A percentile compares a stretch with the other conserved stretches of the same genome.
Conservation (phyloP, 148 eudicot species). For the Amaranthus cruentus region DNA sequence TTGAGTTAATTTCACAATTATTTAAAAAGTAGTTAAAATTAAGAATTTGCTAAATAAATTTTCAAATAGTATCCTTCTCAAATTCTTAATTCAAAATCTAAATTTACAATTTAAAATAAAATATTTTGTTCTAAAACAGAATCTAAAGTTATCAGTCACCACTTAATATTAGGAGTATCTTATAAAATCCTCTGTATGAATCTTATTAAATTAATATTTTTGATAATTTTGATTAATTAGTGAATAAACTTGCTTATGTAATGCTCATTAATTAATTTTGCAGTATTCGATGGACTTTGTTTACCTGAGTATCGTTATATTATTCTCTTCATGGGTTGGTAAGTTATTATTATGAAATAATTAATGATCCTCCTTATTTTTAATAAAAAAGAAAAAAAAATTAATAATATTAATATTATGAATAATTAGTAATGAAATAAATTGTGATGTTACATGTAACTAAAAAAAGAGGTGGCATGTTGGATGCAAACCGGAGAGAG, state of each 20-base stretch:
- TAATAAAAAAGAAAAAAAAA: not conserved
- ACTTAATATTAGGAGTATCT: too few relatives aligned
- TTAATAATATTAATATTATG: not conserved
- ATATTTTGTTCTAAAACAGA: too few relatives aligned
- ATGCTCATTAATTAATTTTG: conserved; percentile 21
- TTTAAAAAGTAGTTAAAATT: too few relatives aligned
- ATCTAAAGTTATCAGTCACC: too few relatives aligned
- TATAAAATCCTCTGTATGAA: too few relatives aligned
- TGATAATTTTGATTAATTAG: not conserved
- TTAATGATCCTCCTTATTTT: too few relatives aligned
- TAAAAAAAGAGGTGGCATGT: conserved; percentile 64
- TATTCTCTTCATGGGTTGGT: conserved; percentile 96
- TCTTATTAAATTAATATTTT: not conserved
- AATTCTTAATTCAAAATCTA: too few relatives aligned
- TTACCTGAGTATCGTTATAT: conserved; percentile 74
- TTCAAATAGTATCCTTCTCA: too few relatives aligned
- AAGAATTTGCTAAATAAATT: too few relatives aligned
- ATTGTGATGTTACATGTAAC: not conserved
- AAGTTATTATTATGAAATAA: conserved; percentile 11
- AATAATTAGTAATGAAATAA: not conserved
- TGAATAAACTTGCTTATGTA: not conserved
- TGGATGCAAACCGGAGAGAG: conserved; percentile 98
- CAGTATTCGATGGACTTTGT: conserved; percentile 96
- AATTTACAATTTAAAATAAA: too few relatives aligned
- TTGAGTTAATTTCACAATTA: too few relatives aligned